Evolutionary conservation across 306 rosid species (phyloP).

Genomic region (Ormosia emarginata): DNA sequence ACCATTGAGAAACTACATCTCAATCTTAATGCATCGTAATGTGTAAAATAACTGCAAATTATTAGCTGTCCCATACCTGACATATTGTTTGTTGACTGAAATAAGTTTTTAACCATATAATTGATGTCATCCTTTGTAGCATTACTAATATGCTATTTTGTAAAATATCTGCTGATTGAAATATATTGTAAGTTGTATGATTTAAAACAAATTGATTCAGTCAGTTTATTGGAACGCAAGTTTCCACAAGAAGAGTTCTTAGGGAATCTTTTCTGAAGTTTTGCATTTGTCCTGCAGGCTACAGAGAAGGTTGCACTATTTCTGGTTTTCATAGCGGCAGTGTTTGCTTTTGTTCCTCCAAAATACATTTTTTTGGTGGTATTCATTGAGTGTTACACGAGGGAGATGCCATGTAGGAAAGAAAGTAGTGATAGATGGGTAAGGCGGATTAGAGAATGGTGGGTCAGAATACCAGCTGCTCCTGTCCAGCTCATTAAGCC

Average conservation of each 20-base stretch:
- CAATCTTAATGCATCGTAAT: background rate
- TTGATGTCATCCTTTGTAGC: background rate
- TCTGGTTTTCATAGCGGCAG: slow-evolving; percentile 57
- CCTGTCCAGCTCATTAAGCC: slow-evolving; percentile 75
- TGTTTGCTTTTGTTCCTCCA: slow-evolving; percentile 64
- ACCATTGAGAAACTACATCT: background rate
- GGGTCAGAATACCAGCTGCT: slow-evolving; percentile 95
- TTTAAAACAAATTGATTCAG: background rate
- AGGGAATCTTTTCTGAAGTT: background rate
- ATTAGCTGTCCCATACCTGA: background rate
- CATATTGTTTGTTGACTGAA: background rate
- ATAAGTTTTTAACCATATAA: background rate
- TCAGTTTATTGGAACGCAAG: background rate
- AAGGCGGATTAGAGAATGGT: slow-evolving; percentile 87
- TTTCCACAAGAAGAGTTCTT: background rate
- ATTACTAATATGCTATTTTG: background rate
- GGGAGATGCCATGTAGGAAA: slow-evolving; percentile 81
- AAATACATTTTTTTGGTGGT: slow-evolving; percentile 47
- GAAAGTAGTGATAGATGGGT: slow-evolving; percentile 58
- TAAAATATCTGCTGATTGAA: background rate
- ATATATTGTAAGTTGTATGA: background rate
- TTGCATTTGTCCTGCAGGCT: slow-evolving; percentile 50
- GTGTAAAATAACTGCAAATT: background rate
- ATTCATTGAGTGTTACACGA: slow-evolving; percentile 68
- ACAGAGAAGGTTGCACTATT: slow-evolving; percentile 65